A percentile compares a stretch with the other conserved stretches of the same genome.
These are phyloP conservation scores for Macadamia tetraphylla DNA, from an alignment of 164 flowering plant species.

Conservation along the genomic window DNA sequence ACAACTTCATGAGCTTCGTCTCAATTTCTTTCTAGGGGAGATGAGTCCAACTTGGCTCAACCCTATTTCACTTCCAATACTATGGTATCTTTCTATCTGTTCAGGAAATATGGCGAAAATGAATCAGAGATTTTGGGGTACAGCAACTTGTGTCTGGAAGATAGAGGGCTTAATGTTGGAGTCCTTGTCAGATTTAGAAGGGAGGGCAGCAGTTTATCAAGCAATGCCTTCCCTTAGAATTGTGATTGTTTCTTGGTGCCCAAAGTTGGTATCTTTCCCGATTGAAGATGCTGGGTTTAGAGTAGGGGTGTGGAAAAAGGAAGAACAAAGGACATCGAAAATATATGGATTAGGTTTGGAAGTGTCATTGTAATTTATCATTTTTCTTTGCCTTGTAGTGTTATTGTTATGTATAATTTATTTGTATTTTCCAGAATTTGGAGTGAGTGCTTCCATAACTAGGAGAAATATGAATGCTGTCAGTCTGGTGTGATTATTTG, in stretches of 20 bases:
- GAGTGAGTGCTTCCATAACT: no score
- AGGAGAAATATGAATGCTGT: no score
- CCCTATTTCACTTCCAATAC: conserved; percentile 37
- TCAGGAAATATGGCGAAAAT: conserved; percentile 32
- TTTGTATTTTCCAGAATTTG: no score
- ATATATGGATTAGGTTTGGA: no score
- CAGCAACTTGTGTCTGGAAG: conserved; percentile 25
- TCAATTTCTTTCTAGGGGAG: conserved; percentile 40
- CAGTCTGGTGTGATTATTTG: no score
- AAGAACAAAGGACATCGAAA: conserved; percentile 13
- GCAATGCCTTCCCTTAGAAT: conserved; percentile 38
- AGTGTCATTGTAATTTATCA: no score
- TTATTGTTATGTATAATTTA: no score
- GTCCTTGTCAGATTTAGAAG: conserved; percentile 31
- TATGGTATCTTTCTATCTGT: conserved; percentile 32
- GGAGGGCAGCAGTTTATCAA: conserved; percentile 27
- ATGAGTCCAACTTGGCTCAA: conserved; percentile 44
- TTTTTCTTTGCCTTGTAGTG: no score
- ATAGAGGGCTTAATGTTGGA: conserved; percentile 41
- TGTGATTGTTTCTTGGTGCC: conserved; percentile 41
- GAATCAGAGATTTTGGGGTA: conserved; percentile 32
- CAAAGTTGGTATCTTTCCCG: conserved; percentile 34
- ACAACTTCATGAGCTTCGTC: conserved; percentile 39
- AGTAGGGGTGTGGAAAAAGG: conserved; percentile 47
- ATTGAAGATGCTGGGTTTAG: conserved; percentile 40